Evolutionary conservation across 345 rosid genomes (phyloP), one percentile per base, ranked within the genome.

Genomic region (Isatis tinctoria): DNA sequence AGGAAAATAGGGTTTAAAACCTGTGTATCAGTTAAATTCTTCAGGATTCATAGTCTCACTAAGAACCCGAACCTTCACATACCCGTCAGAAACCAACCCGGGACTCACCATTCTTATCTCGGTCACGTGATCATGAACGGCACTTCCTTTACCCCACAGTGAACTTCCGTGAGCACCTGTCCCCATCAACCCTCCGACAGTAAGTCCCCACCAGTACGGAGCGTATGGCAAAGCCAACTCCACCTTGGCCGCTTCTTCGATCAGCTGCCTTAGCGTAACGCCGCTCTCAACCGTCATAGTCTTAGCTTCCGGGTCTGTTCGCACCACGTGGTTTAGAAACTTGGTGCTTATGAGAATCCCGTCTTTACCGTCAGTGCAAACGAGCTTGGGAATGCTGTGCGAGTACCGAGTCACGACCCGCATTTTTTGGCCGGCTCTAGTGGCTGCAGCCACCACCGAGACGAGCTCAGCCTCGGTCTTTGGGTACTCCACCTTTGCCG

Each of bases 101-200:
- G 52, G 52, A 18, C 52, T 47, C 20, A 47, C 52, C 26, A 20
- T 47, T 47, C 26, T 18, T 6, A 47, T 47, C 52, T 47, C 52
- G 52, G 52, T 18, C 52, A 47, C 52, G 18, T 18, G 4, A 47
- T 18, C 24, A 47, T 47, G 49, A 12, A 41, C 14, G 17, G 95
- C 73, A 67, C 96, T 90, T 35, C 98, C 96, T 41, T 74, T 85
- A 8, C 86, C 86, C 92, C 91, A 90, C 36, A 92, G 60, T 2
- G 96, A 62, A 80, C 98, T 92, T 10, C 98, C 98, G n/a, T 92
- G 98, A 16, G 98, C 91, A 1, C 98, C 98, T 2, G 96, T 90
- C 30, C 88, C 82, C 71, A 92, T 17, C 32, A 90, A 10, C 3
- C 97, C 97, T 2, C 97, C 97, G 0, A 90, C 72, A 2, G 96